phyloP scores from a whole-genome alignment of 2,329 filamentous ascomycete species.

The Diaporthe sp. region DNA sequence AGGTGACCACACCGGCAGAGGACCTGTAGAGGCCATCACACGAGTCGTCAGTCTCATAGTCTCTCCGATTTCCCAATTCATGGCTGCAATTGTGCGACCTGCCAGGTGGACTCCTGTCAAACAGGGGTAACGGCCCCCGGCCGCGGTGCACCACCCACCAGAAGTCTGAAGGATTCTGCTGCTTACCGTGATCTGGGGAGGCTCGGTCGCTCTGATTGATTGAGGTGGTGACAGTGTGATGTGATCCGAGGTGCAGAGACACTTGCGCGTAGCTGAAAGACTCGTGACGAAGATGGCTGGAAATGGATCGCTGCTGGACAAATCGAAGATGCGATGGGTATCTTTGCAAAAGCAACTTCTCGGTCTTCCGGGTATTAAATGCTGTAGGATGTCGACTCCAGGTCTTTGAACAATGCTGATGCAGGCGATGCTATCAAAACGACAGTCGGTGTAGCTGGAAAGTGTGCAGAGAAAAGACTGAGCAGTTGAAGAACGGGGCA shows the following conservation, averaged over 20 bases:
- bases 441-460: conserved; percentile 6
- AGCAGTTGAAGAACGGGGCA: neutral
- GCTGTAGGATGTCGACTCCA: conserved; percentile 36
- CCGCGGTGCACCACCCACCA: conserved; percentile 1
- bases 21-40: neutral
- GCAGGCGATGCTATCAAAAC: conserved; percentile 23
- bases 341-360: conserved; percentile 26
- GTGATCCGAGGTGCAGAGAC: conserved; percentile 44
- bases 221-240: conserved; percentile 36
- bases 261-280: conserved; percentile 42
- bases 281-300: conserved; percentile 25
- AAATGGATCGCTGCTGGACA: conserved; percentile 13
- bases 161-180: conserved; percentile 4
- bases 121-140: conserved; percentile 14
- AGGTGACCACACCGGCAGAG: neutral
- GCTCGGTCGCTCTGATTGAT: neutral
- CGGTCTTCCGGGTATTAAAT: conserved; percentile 28
- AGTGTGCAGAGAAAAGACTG: conserved; percentile 28
- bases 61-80: neutral
- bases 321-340: conserved; percentile 32
- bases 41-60: conserved; percentile 13
- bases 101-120: conserved; percentile 17
- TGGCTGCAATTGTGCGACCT: neutral
- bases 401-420: conserved; percentile 38
- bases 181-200: conserved; percentile 18